Evolutionary conservation across 768 basidiomycete genomes (phyloP), one percentile per base, ranked within the genome.

Genomic region (Serendipita indica): DNA sequence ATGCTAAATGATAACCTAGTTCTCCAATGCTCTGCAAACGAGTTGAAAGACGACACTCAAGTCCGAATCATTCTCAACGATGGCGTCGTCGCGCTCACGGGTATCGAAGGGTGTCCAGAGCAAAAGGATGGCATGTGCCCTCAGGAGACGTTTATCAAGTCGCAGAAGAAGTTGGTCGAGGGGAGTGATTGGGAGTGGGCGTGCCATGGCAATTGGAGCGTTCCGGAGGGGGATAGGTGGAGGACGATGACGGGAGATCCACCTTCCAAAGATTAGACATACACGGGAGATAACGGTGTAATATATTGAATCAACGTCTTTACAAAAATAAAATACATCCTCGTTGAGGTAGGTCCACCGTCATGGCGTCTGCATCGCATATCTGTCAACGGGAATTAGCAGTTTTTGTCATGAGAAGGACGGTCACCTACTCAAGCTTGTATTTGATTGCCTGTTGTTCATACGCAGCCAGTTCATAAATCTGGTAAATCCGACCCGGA

Each of bases 191-290:
- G 67, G 65, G 59, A 67, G 16, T 69, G 70, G 62, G 67, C 62
- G 39, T 72, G 71, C 61, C 63, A 65, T 58, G 87, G 84, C 2
- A 74, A 86, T 63, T 94, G 89, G 87, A 69, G 70, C 0, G 75
- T 91, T 0, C 83, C 84, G 0, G 69, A 73, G 16, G 87, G 86
- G 0, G 65, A 72, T 0, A 74, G 69, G 1, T 91, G 88, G 88
- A 77, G 80, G 64, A 89, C 86, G 4, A 79, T 79, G 5, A 82
- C 76, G 1, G 86, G 86, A n/a, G 77, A 80, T 37, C 73, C 80
- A 16, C 83, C 84, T 4, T 43, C 27, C 37, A 60, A 61, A 22
- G n/a, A n/a, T n/a, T n/a, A n/a, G n/a, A n/a, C n/a, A n/a, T n/a
- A n/a, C n/a, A n/a, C n/a, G n/a, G n/a, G n/a, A n/a, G n/a, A n/a